Evolutionary conservation across 108 stramenopile genomes (phyloP).

Genomic region (Cylindrotheca closterium): DNA sequence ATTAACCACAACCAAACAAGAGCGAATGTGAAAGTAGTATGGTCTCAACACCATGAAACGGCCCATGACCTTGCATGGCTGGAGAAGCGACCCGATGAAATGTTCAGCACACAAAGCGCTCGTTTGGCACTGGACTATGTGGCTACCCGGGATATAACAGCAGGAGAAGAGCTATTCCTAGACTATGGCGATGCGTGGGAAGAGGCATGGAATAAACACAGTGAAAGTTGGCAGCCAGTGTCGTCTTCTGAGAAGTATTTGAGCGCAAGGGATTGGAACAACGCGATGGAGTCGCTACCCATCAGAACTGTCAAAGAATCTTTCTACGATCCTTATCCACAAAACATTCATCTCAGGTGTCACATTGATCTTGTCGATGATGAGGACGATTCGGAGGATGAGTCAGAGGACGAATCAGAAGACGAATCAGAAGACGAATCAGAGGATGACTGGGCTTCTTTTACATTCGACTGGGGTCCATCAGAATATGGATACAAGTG

Average conservation of each 20-base stretch:
- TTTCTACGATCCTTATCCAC: constrained; percentile 35
- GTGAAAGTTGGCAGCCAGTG: constrained; percentile 28
- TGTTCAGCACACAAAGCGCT: constrained; percentile 14
- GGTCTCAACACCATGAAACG: constrained; percentile 27
- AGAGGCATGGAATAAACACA: constrained; percentile 48
- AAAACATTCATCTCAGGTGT: constrained; percentile 30
- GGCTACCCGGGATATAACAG: constrained; percentile 52
- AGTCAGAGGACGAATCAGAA: too few relatives aligned
- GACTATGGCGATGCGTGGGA: constrained; percentile 67
- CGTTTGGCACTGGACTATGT: constrained; percentile 49
- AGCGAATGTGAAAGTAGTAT: constrained; percentile 45
- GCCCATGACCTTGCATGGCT: constrained; percentile 49
- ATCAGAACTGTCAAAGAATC: constrained; percentile 22
- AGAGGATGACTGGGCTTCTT: constrained; percentile 4
- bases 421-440: too few relatives aligned
- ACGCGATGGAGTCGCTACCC: constrained; percentile 19
- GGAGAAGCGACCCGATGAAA: constrained; percentile 22
- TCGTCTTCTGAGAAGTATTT: constrained; percentile 26
- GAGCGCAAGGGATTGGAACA: constrained; percentile 24
- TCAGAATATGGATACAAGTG: constrained; percentile 26
- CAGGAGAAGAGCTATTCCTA: constrained; percentile 65
- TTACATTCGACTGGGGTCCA: too few relatives aligned
- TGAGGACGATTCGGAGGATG: too few relatives aligned
- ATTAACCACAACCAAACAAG: constrained; percentile 53
- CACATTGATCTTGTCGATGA: constrained; percentile 24